Evolutionary conservation across 768 basidiomycete genomes (phyloP).

Genomic region (Erythrobasidium yunnanense): DNA sequence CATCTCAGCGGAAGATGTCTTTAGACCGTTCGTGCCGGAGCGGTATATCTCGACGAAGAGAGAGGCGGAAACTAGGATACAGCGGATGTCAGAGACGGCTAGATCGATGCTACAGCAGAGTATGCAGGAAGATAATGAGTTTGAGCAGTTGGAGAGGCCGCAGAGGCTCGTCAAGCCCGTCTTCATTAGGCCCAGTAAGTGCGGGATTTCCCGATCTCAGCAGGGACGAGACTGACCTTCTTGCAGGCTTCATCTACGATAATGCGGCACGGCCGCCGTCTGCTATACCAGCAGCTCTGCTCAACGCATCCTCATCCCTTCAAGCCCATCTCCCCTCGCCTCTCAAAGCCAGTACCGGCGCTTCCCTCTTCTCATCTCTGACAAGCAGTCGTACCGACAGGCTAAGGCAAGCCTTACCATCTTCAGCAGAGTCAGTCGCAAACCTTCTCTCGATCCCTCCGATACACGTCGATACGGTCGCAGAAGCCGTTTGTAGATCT

Average conservation of each 20-base stretch:
- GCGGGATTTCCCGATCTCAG: not conserved
- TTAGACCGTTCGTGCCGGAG: conserved; percentile 69
- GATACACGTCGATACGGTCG: conserved; percentile 91
- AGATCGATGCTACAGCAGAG: conserved; percentile 4
- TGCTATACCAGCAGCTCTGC: conserved; percentile 67
- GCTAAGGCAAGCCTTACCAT: conserved; percentile 38
- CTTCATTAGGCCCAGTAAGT: conserved; percentile 79
- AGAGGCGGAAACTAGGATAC: conserved; percentile 67
- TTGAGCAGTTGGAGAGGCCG: conserved; percentile 31
- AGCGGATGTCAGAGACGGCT: conserved; percentile 46
- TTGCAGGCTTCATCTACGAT: conserved; percentile 83
- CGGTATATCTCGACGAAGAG: conserved; percentile 91
- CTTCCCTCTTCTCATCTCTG: conserved; percentile 45
- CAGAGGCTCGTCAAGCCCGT: conserved; percentile 54
- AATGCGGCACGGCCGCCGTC: conserved; percentile 83
- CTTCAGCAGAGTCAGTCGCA: conserved; percentile 55
- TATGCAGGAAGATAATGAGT: not conserved
- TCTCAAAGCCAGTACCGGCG: conserved; percentile 17
- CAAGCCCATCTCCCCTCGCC: conserved; percentile 49
- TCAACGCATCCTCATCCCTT: conserved; percentile 66
- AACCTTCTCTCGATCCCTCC: conserved; percentile 75
- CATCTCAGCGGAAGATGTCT: conserved; percentile 89
- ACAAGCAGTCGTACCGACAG: conserved; percentile 43
- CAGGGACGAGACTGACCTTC: conserved; percentile 3
- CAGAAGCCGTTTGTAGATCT: conserved; percentile 58